Base-by-base conservation (phyloP, 2,329 filamentous ascomycete genomes). In the Huntiella bhutanensis region DNA sequence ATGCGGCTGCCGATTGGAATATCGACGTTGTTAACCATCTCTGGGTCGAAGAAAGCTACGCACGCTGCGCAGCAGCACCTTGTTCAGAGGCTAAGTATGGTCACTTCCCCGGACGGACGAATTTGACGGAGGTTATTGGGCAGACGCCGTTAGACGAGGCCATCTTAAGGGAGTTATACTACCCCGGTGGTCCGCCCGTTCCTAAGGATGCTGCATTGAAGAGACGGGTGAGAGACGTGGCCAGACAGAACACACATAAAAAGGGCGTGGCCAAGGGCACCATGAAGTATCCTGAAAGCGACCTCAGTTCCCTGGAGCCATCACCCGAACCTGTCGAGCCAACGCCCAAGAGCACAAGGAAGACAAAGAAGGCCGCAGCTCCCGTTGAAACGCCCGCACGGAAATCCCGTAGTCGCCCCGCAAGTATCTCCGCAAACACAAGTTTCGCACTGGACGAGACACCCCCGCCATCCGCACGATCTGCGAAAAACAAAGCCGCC, bases 1-100 rank as follows among this genome's bases (percentile, higher is more conserved):
- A 81, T 34, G 91, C 91, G 1, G 91, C 91, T 0, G 74, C 76
- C 51, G 91, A 96, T 62, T 98, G 91, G 91, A 80, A 81, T 45
- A 79, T 96, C 46, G 67, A 85, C 48, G 80, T 94, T 55, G 68
- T 94, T 55, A 98, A 96, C 59, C 91, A 98, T 58, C 69, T 98
- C 1, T 98, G 91, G 91, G 71, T 98, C 40, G 91, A 98, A 60
- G 91, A 98, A 57, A 92, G 86, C 61, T 98, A 96, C 57, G 85
- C 88, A 1, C 85, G 82, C 58, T 94, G 86, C 65, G 72, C 82
- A 56, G 66, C 80, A 49, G 80, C 84, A 58, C 73, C 75, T 0
- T 64, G 87, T 16, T 80, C 81, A 3, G 74, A 82, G 44, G 67
- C 72, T 6, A 79, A 80, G 52, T 98, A 93, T 58, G 84, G 73